Evolutionary conservation across 2,329 filamentous ascomycete species (phyloP).

Genomic region (Fusarium papillatum): DNA sequence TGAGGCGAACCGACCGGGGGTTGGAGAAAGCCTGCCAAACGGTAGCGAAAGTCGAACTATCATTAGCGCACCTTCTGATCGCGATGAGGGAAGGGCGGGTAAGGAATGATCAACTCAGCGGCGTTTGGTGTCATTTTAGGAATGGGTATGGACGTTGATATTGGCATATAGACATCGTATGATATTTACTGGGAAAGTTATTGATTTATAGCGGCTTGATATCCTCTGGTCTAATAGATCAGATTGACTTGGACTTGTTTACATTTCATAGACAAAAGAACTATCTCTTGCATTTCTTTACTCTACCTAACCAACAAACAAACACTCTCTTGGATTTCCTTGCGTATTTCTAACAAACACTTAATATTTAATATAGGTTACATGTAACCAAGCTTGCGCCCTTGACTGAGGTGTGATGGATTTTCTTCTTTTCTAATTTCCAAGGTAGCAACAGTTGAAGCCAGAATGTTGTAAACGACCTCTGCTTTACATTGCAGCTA

Average conservation of each 20-base stretch:
- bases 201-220: neutral
- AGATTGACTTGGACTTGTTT: neutral
- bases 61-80: neutral
- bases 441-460: neutral
- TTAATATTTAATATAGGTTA: slow-evolving; percentile 4
- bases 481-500: neutral
- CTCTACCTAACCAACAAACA: neutral
- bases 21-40: neutral
- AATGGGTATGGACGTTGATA: neutral
- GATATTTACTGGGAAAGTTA: neutral
- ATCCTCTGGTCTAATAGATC: neutral
- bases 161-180: neutral
- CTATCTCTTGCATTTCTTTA: neutral
- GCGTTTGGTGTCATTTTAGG: neutral
- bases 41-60: neutral
- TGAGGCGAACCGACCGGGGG: slow-evolving; percentile 3
- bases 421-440: no score
- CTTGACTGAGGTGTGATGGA: neutral
- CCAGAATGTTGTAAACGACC: neutral
- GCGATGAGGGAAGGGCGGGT: neutral
- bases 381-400: neutral
- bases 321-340: neutral
- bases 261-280: neutral
- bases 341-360: neutral
- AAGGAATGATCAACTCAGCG: neutral